Percentiles rank a stretch among this genome's conserved stretches.
Evolutionary conservation across 1,139 yeast genomes (phyloP).

Genomic region (Hyphopichia burtonii): DNA sequence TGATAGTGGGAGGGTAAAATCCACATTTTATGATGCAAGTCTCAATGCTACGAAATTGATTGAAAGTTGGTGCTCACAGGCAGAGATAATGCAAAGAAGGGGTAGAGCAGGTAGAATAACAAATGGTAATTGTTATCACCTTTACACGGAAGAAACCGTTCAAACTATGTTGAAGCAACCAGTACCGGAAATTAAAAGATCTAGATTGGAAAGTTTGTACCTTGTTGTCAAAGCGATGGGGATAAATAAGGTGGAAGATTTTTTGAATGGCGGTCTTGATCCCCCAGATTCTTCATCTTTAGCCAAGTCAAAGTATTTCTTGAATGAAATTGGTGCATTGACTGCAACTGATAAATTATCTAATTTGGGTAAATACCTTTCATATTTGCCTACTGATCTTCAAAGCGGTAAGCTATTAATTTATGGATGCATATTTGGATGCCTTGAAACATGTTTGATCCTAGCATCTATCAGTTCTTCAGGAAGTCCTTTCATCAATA

Average conservation of each 20-base stretch:
- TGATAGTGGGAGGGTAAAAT: slow-evolving; percentile 84
- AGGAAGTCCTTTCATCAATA: slow-evolving; percentile 70
- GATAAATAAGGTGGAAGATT: slow-evolving; percentile 63
- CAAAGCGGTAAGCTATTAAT: slow-evolving; percentile 81
- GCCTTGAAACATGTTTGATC: slow-evolving; percentile 72
- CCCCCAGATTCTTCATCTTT: slow-evolving; percentile 68
- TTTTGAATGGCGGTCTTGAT: slow-evolving; percentile 75
- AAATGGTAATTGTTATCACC: slow-evolving; percentile 76
- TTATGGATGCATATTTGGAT: slow-evolving; percentile 78
- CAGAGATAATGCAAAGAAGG: slow-evolving; percentile 89
- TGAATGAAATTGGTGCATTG: slow-evolving; percentile 75
- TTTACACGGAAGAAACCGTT: slow-evolving; percentile 67
- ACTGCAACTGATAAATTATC: slow-evolving; percentile 55
- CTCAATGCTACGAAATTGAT: slow-evolving; percentile 68
- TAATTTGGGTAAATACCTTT: slow-evolving; percentile 75
- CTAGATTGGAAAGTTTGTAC: slow-evolving; percentile 79
- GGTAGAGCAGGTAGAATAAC: slow-evolving; percentile 99
- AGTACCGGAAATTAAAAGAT: slow-evolving; percentile 83
- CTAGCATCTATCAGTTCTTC: slow-evolving; percentile 73
- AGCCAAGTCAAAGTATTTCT: slow-evolving; percentile 56
- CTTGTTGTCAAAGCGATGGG: slow-evolving; percentile 90
- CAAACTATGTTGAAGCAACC: slow-evolving; percentile 67
- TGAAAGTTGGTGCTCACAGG: slow-evolving; percentile 86
- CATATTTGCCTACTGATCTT: slow-evolving; percentile 83
- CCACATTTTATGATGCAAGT: slow-evolving; percentile 65